Conservation (phyloP, 345 rosid genomes). For the Rhodomyrtus tomentosa region DNA sequence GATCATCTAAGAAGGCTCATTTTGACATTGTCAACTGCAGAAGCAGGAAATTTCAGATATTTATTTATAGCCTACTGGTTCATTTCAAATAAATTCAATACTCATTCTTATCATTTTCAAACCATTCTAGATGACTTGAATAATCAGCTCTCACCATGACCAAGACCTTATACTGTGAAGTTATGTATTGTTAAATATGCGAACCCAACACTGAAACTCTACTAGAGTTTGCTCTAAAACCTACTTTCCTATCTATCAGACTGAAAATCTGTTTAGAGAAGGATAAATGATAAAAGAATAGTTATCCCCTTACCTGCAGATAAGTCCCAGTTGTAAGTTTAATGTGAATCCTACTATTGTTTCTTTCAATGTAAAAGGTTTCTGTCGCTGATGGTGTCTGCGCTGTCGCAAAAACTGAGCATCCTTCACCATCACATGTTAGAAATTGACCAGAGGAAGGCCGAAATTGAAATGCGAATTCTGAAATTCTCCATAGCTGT, state of each 20-base stretch:
- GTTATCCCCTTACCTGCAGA: constrained; percentile 33
- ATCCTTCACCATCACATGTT: constrained; percentile 46
- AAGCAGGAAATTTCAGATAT: neutral
- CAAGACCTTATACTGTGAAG: neutral
- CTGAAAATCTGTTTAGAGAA: neutral
- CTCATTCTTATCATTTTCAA: neutral
- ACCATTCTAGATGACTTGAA: neutral
- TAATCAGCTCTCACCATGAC: neutral
- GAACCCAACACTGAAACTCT: neutral
- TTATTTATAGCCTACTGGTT: neutral
- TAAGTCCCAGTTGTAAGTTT: constrained; percentile 41
- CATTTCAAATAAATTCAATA: neutral
- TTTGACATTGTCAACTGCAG: neutral
- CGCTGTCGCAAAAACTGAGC: constrained; percentile 41
- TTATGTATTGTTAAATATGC: neutral
- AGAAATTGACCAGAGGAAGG: constrained; percentile 48
- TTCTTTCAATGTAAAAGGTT: constrained; percentile 46
- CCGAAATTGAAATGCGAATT: constrained; percentile 40
- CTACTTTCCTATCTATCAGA: neutral
- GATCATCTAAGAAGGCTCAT: neutral
- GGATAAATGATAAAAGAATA: neutral
- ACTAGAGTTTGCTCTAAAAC: neutral
- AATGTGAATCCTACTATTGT: constrained; percentile 33
- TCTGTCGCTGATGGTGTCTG: constrained; percentile 27
- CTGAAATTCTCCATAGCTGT: constrained; percentile 67